Base-by-base conservation (phyloP, 2,329 filamentous ascomycete species). In the Xylariaceae sp. region DNA sequence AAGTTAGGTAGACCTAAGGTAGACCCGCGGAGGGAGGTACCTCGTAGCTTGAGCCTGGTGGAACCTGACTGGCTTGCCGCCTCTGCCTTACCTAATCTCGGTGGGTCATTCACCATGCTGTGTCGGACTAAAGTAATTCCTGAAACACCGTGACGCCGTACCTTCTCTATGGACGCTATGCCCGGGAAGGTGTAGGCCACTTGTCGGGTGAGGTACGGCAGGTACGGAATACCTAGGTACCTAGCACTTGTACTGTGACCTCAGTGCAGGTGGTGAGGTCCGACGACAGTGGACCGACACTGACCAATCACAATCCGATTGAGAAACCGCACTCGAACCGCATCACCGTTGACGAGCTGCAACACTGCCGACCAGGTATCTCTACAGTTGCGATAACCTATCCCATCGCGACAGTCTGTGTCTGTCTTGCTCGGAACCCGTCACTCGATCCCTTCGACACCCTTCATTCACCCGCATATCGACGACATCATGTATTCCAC, bases 401-500 rank as follows among this genome's bases (percentile, higher is more conserved):
- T 37, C 3, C 11, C 39, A n/a, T 15, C 37, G 51, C 37, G 47
- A 58, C 50, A 55, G 57, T 54, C 53, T 13, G 53, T 49, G 35
- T 34, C n/a, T 23, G 13, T 10, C 35, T 48, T 52, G 17, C 35
- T 35, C 47, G 37, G 53, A 49, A 53, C 48, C 53, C 37, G 10
- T 34, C 15, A 56, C 45, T 39, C 52, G 48, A 63, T 56, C 56
- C 50, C 18, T 49, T 49, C 23, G 45, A 37, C 17, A 6, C 11
- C 30, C 53, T 39, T 45, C 44, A 56, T 62, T 57, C 15, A 49
- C 18, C 50, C n/a, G 57, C 57, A 30, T n/a, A 53, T 54, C 57
- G 51, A 60, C 65, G 51, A 60, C 65, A 68, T 59, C 55, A 74
- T 75, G 73, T 70, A 73, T 68, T 70, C 72, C 57, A 68, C 73